Percentiles rank a stretch among this genome's conserved stretches.
These are phyloP conservation scores for Panicum miliaceum DNA, from an alignment of 176 grass and related monocot species.

Conservation along the genomic window DNA sequence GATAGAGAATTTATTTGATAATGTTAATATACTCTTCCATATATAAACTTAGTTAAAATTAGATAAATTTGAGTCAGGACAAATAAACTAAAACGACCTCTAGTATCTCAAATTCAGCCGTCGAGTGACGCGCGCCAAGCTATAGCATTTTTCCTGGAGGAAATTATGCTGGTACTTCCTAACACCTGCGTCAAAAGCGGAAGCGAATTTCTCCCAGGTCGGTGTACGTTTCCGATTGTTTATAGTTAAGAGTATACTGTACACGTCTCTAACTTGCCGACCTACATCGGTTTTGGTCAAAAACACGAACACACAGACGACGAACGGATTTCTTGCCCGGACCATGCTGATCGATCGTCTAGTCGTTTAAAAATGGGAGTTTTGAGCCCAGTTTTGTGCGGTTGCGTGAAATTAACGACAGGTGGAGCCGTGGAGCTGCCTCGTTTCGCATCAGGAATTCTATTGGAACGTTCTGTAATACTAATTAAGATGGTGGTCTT, in stretches of 20 bases:
- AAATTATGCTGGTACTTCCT: neutral
- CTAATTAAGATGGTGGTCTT: neutral
- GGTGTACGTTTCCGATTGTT: conserved; percentile 16
- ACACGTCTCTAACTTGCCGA: neutral
- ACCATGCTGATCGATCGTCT: neutral
- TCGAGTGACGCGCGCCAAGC: neutral
- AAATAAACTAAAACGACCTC: no score
- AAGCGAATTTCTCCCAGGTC: neutral
- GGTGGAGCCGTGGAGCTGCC: neutral
- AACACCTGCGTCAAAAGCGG: conserved; percentile 12
- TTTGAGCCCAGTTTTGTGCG: conserved; percentile 20
- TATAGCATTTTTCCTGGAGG: neutral
- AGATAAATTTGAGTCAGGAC: no score
- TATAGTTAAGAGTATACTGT: neutral
- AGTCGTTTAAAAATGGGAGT: neutral
- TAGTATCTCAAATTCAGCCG: neutral
- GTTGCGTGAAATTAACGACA: neutral
- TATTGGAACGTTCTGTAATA: conserved; percentile 20
- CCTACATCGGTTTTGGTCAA: conserved; percentile 14
- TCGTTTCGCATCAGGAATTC: neutral
- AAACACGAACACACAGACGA: neutral
- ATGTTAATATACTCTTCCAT: no score
- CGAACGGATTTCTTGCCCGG: neutral
- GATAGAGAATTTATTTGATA: no score
- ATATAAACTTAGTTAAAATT: no score